Evolutionary conservation across 164 flowering plant genomes (phyloP), one percentile per base, ranked within the genome.

Genomic region (Annona squamosa): DNA sequence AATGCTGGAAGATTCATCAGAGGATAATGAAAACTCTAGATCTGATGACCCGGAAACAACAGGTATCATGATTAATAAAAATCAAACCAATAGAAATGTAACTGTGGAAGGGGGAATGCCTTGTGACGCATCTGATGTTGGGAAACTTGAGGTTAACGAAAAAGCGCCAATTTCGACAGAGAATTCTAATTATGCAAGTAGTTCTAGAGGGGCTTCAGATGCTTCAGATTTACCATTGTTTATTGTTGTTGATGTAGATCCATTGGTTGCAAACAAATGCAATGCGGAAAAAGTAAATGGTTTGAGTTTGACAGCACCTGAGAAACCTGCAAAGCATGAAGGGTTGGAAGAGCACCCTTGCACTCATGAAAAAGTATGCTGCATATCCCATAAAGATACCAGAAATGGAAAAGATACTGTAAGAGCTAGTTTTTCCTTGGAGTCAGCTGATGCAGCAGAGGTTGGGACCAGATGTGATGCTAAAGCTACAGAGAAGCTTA

Each of bases 241-340:
- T 63, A 26, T 26, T 26, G 59, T 43, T 46, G 64, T 16, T 67
- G 81, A 72, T 57, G 76, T 59, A 59, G 69, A 70, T 76, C 77
- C 81, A 18, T 62, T 68, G 64, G 70, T 74, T n/a, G 37, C 37
- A 26, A 26, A 26, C 37, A 26, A 26, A 26, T 26, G 37, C 37
- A 26, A 26, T 26, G 37, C 37, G 37, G 72, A 73, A 52, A 77
- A 68, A 9, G 77, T 73, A 52, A 78, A 80, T 69, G 76, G 46
- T 18, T 63, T 77, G 52, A 65, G 42, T 67, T 43, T 46, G 48
- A 52, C 59, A 9, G 10, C 59, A 2, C 19, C 42, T 0, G 65
- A 17, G 18, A 63, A 63, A 19, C 5, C 65, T n/a, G 19, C 65
- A 5, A 7, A 63, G 16, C 41, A 19, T 19, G 41, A 19, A 16